phyloP scores from a whole-genome alignment of 306 rosid species.

The Hylodesmum podocarpum region DNA sequence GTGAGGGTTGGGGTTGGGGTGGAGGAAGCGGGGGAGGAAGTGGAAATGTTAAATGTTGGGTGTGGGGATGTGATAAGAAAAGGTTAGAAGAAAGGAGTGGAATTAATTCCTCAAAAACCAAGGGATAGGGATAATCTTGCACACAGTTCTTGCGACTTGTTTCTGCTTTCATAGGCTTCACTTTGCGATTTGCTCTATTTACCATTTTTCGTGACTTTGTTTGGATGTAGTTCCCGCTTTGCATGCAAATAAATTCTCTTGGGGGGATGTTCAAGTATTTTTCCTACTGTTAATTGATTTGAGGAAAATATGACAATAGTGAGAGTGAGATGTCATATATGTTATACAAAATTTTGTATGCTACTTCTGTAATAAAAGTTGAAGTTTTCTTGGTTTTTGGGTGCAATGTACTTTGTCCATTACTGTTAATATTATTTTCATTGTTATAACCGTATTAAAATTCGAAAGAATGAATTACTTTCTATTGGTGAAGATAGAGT shows the following conservation, averaged over 20 bases:
- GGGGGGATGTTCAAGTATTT: background rate
- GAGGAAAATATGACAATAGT: background rate
- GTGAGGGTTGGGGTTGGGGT: slow-evolving; percentile 16
- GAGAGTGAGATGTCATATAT: background rate
- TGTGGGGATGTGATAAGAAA: slow-evolving; percentile 36
- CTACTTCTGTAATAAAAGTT: background rate
- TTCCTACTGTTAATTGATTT: too few relatives aligned
- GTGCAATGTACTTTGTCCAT: background rate
- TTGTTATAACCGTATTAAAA: background rate
- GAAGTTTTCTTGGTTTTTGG: background rate
- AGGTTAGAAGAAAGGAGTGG: background rate
- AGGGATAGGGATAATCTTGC: background rate
- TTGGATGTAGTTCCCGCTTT: background rate
- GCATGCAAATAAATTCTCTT: background rate
- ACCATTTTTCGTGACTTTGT: background rate
- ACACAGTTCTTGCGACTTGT: background rate
- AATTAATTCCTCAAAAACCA: background rate
- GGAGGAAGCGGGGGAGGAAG: background rate
- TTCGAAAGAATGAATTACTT: background rate
- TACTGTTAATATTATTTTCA: background rate
- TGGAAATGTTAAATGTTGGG: slow-evolving; percentile 35
- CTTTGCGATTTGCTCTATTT: background rate
- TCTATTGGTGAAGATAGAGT: too few relatives aligned
- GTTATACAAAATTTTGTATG: background rate
- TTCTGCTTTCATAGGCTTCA: background rate